Base-by-base conservation (phyloP, 805 yeast genomes). In the Candida andamanensis region DNA sequence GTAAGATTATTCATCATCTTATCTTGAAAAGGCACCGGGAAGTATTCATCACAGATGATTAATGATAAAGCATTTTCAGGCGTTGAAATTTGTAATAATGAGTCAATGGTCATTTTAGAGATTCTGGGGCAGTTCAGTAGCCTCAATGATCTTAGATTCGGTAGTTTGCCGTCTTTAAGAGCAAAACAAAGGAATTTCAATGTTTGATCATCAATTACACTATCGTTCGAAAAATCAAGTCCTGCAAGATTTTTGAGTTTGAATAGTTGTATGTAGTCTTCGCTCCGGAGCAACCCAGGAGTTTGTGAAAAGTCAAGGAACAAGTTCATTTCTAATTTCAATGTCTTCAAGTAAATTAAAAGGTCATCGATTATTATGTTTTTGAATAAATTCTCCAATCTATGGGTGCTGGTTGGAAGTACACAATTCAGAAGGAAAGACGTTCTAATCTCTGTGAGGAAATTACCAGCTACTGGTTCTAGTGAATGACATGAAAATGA, bases 301-400 rank as follows among this genome's bases (percentile, higher is more conserved):
- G 20, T 21, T n/a, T 17, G 24, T 9, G 65, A 56, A 17, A 58
- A 33, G 34, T 63, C 66, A 11, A 60, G 40, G 20, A 58, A 30
- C 3, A 54, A 38, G 37, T 36, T 41, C 22, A 45, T 55, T 15
- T 7, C 27, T 37, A 37, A 40, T 11, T 33, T 21, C n/a, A 54
- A 29, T 9, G 35, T 32, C 23, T 40, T 42, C 13, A 59, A 29
- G 24, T 45, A 44, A 6, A 30, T 11, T 2, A 39, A 41, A 4
- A 63, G 28, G 12, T 54, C 57, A 13, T 24, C 15, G 4, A 61
- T 24, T 14, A 42, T 35, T 8, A 58, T 42, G 35, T 63, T 63
- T 15, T 47, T 39, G 34, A 57, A 62, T 5, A 65, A 24, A 28
- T 53, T 61, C 26, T 64, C 70, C 16, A 65, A 29, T 24, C 71